Evolutionary conservation across 305 asterid species (phyloP), one percentile per base, ranked within the genome.

Genomic region (Solanum aculeatissimum): DNA sequence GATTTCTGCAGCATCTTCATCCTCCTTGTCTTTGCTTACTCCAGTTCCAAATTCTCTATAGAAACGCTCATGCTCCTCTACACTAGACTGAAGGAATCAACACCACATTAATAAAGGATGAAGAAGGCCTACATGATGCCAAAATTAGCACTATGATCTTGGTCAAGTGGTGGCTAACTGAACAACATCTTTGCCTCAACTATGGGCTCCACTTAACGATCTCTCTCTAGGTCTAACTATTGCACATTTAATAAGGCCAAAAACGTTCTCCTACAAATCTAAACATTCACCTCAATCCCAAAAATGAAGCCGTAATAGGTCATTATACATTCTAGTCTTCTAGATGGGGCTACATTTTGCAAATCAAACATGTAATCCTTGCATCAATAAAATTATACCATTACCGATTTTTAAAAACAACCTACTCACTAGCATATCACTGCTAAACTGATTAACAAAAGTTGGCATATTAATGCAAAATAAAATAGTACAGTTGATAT

Each of bases 61-160:
- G 86, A 96, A 96, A 84, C 98, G 95, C 66, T 94, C 97, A 87
- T 89, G 82, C 90, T 93, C 88, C 86, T 94, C 98, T 69, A 96
- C 94, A 69, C 83, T 89, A 86, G 87, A 89, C 98, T 96, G 89
- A 85, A 21, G 71, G 88, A 87, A 66, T 51, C 84, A 86, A 49
- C 63, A 69, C 45, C 60, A 81, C 85, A 78, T 47, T 49, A 88
- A 51, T 35, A 77, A 27, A 75, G 49, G 38, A 32, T 11, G 35
- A 19, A 32, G 19, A 65, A 74, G 35, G 14, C 27, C 72, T 19
- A 75, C 27, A 53, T 70, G 86, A 70, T 40, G 53, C 14, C 32
- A 47, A 58, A 63, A 27, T 9, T 16, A 35, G 80, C 23, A 77
- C 18, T 51, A 49, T 29, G 23, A 51, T 51, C 47, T 51, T 77